Evolutionary conservation across 2,329 filamentous ascomycete genomes (phyloP).

Genomic region (Myriosclerotinia duriaeana): DNA sequence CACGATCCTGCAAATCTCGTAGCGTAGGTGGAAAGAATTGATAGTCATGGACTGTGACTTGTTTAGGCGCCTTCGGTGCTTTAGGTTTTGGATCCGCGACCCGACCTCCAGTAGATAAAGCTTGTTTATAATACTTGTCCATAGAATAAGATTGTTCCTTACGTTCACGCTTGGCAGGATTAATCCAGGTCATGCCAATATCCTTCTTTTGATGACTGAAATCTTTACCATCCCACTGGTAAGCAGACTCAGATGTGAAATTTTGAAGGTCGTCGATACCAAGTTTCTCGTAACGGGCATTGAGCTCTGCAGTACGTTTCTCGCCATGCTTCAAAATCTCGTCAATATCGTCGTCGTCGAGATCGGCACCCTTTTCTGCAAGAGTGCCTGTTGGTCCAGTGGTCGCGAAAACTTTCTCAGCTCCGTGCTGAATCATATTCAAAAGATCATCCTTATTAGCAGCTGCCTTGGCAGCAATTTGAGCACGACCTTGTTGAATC

Average conservation of each 20-base stretch:
- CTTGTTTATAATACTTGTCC: constrained; percentile 96
- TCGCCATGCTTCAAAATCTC: constrained; percentile 83
- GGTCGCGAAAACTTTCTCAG: constrained; percentile 85
- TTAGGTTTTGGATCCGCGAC: constrained; percentile 88
- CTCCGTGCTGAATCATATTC: constrained; percentile 98
- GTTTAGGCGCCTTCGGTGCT: constrained; percentile 91
- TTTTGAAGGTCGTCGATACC: constrained; percentile 97
- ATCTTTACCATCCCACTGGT: constrained; percentile 98
- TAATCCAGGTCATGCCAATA: constrained; percentile 93
- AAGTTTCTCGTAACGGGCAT: constrained; percentile 92
- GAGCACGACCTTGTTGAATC: constrained; percentile 94
- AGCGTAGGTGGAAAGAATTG: constrained; percentile 91
- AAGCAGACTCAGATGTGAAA: constrained; percentile 94
- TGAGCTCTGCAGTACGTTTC: constrained; percentile 83
- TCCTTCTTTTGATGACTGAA: constrained; percentile 92
- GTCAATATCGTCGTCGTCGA: constrained; percentile 90
- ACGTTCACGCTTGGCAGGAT: constrained; percentile 94
- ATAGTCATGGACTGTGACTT: constrained; percentile 89
- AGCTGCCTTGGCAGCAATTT: constrained; percentile 84
- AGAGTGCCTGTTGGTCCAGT: constrained; percentile 65
- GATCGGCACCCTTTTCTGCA: constrained; percentile 57
- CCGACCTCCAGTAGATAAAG: constrained; percentile 75
- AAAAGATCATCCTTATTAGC: constrained; percentile 95
- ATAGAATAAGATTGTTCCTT: constrained; percentile 98
- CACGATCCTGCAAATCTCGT: constrained; percentile 87